phyloP scores from a whole-genome alignment of 1,139 yeast genomes.

The Pichiaceae sp. region DNA sequence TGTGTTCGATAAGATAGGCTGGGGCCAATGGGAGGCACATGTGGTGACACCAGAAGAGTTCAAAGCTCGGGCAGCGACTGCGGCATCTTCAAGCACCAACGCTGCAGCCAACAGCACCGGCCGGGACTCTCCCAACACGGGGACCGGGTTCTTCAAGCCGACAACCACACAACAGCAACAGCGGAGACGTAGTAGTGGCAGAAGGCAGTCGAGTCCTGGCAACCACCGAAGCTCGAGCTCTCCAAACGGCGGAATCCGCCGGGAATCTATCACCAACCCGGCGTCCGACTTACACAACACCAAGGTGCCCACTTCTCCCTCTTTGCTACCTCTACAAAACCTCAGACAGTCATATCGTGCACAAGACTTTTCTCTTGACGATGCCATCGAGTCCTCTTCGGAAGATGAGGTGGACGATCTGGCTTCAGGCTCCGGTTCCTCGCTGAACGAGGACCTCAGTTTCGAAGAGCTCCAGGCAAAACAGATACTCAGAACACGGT shows the following conservation, averaged over 20 bases:
- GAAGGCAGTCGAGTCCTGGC: neutral
- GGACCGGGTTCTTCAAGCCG: neutral
- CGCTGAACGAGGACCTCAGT: conserved; percentile 28
- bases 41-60: conserved; percentile 28
- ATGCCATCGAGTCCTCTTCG: conserved; percentile 28
- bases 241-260: conserved; percentile 26
- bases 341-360: conserved; percentile 19
- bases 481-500: conserved; percentile 13
- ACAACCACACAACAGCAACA: neutral
- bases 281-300: conserved; percentile 37
- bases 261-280: conserved; percentile 50
- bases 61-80: conserved; percentile 12
- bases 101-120: neutral
- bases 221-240: neutral
- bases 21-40: conserved; percentile 97
- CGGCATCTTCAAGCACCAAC: no score
- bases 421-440: conserved; percentile 9
- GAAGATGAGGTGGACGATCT: conserved; percentile 20
- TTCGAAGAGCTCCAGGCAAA: conserved; percentile 30
- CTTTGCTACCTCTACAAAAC: conserved; percentile 18
- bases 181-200: neutral
- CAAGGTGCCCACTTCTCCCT: conserved; percentile 34
- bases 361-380: conserved; percentile 21
- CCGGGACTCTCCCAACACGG: neutral
- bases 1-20: conserved; percentile 86